Percentiles rank a stretch among this genome's conserved stretches.
Conservation (phyloP, 1,284 basidiomycete species). For the Laetiporus sulphureus region DNA sequence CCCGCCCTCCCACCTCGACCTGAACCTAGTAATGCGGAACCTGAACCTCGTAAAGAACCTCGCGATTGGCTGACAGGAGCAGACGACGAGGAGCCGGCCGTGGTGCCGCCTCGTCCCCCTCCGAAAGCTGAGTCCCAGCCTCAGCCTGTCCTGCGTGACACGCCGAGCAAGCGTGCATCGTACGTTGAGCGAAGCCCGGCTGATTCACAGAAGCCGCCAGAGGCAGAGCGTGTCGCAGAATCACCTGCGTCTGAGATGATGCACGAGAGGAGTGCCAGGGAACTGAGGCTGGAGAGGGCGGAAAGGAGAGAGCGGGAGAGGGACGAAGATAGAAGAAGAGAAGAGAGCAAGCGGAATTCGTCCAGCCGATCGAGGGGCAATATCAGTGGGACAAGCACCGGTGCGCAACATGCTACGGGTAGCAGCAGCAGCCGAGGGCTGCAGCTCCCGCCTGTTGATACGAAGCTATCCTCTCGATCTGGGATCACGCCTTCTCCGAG, state of each 20-base stretch:
- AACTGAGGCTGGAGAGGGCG: slow-evolving; percentile 7
- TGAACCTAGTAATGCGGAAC: slow-evolving; percentile 2
- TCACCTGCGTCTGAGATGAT: too few relatives aligned
- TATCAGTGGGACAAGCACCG: slow-evolving; percentile 15
- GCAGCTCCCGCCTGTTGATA: slow-evolving; percentile 18
- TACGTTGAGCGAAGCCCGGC: slow-evolving; percentile 48
- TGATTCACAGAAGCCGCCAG: slow-evolving; percentile 36
- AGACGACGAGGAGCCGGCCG: slow-evolving; percentile 32
- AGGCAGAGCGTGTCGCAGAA: slow-evolving; percentile 34
- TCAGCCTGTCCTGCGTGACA: slow-evolving; percentile 51
- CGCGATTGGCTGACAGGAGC: slow-evolving; percentile 72
- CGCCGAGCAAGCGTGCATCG: slow-evolving; percentile 65
- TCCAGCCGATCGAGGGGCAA: slow-evolving; percentile 19
- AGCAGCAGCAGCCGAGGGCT: slow-evolving; percentile 11
- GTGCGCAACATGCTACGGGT: slow-evolving; percentile 9
- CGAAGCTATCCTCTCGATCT: slow-evolving; percentile 10
- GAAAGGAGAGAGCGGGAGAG: slow-evolving; percentile 12
- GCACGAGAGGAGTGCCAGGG: too few relatives aligned
- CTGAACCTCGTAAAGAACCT: slow-evolving; percentile 17
- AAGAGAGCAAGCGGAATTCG: slow-evolving; percentile 13
- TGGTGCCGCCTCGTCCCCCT: not conserved
- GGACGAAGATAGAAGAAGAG: slow-evolving; percentile 13
- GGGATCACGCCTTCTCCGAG: slow-evolving; percentile 17
- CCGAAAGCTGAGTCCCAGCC: slow-evolving; percentile 2
- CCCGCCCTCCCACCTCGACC: slow-evolving; percentile 22